These are phyloP conservation scores for Backusella tarrabulga DNA, from an alignment of 192 early-diverging fungal species.

Conservation along the genomic window DNA sequence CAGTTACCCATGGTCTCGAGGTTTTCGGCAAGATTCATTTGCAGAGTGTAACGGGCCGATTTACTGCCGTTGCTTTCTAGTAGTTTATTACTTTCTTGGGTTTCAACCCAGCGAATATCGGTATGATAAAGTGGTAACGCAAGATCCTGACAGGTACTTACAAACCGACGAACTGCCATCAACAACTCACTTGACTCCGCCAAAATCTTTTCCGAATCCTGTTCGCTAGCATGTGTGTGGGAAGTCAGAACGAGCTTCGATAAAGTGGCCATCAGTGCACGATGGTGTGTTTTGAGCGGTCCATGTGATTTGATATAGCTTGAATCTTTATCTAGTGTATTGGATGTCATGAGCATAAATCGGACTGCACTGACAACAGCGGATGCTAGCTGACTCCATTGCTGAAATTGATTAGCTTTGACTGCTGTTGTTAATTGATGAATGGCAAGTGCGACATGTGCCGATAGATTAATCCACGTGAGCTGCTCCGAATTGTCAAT, in stretches of 20 bases:
- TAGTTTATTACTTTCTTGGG: not conserved
- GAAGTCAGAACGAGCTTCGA: constrained; percentile 52
- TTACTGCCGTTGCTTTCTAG: not conserved
- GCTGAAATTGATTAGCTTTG: constrained; percentile 50
- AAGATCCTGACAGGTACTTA: constrained; percentile 44
- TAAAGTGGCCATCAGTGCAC: constrained; percentile 74
- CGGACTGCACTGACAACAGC: constrained; percentile 77
- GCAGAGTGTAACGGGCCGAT: constrained; percentile 18
- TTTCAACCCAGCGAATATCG: constrained; percentile 28
- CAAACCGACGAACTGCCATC: constrained; percentile 72
- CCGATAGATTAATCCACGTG: constrained; percentile 54
- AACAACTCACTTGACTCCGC: constrained; percentile 75
- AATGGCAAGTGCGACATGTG: constrained; percentile 47
- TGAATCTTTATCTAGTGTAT: constrained; percentile 67
- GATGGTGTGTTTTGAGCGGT: constrained; percentile 67
- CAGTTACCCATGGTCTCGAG: constrained; percentile 19
- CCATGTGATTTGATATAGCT: constrained; percentile 63
- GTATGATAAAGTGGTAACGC: constrained; percentile 37
- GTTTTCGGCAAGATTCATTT: constrained; percentile 20
- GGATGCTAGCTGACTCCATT: constrained; percentile 57
- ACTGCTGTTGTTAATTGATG: constrained; percentile 53
- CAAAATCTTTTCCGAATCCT: constrained; percentile 58
- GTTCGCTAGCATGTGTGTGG: not conserved
- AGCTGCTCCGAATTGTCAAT: constrained; percentile 27
- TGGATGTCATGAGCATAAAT: constrained; percentile 82